Evolutionary conservation across 495 filamentous ascomycete species (phyloP).

Genomic region (Annulohypoxylon maeteangense): DNA sequence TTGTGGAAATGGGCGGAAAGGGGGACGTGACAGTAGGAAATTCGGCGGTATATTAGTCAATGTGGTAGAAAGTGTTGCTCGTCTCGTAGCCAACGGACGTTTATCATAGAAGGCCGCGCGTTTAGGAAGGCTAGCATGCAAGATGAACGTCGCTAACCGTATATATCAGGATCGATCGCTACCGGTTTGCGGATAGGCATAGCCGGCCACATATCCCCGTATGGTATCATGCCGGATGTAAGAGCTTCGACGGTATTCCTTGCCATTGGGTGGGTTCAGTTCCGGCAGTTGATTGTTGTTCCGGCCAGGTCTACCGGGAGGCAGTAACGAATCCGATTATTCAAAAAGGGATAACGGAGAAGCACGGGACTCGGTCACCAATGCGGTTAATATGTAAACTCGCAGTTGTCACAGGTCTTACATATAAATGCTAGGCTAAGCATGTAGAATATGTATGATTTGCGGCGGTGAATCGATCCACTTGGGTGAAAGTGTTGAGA

Average conservation of each 20-base stretch:
- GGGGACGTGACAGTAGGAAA: neutral
- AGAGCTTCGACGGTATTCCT: slow-evolving; percentile 2
- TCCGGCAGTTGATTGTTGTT: slow-evolving; percentile 13
- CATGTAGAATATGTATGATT: neutral
- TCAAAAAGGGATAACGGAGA: neutral
- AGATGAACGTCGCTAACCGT: neutral
- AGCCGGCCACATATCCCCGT: slow-evolving; percentile 5
- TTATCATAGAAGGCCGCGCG: neutral
- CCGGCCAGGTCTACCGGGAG: neutral
- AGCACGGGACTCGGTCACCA: neutral
- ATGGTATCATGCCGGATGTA: slow-evolving; percentile 14
- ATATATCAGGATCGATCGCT: neutral
- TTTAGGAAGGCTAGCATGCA: neutral
- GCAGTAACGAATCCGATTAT: neutral
- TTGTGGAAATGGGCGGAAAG: neutral
- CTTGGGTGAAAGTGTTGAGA: slow-evolving; percentile 28
- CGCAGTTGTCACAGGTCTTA: neutral
- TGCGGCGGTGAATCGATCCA: slow-evolving; percentile 14
- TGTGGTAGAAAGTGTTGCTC: neutral
- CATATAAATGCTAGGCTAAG: neutral
- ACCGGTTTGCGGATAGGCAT: neutral
- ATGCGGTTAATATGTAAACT: neutral
- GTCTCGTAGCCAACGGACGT: neutral
- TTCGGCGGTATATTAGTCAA: neutral
- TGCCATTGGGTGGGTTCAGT: slow-evolving; percentile 1